Percentiles rank a stretch among this genome's conserved stretches.
Conservation (phyloP, 2,329 filamentous ascomycete genomes). For the Apiospora sp. region DNA sequence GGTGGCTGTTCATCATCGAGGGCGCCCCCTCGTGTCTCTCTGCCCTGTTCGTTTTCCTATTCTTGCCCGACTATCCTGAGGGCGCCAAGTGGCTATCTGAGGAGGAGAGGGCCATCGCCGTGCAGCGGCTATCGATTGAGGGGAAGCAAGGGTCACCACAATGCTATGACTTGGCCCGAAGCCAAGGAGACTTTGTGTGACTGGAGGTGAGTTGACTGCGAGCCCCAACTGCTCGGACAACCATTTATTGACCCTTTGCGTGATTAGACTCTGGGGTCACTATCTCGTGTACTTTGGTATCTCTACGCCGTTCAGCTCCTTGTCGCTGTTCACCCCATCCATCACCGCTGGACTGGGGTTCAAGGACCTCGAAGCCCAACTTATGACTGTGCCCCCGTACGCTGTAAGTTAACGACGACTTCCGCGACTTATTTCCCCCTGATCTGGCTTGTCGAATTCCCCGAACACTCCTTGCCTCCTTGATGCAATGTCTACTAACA, state of each 20-base stretch:
- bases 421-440: too few relatives aligned
- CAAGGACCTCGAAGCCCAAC: constrained; percentile 58
- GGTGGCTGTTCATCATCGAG: constrained; percentile 68
- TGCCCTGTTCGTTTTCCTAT: constrained; percentile 62
- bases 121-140: constrained; percentile 50
- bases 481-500: not conserved
- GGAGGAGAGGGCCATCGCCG: constrained; percentile 63
- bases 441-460: too few relatives aligned
- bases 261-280: constrained; percentile 65
- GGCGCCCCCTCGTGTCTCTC: constrained; percentile 54
- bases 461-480: too few relatives aligned
- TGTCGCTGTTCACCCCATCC: constrained; percentile 60
- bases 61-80: constrained; percentile 71
- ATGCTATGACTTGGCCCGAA: constrained; percentile 69
- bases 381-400: constrained; percentile 73
- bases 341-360: constrained; percentile 54
- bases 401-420: constrained; percentile 38
- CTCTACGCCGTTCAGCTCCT: constrained; percentile 40
- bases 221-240: not conserved
- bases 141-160: constrained; percentile 64
- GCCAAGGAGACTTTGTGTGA: constrained; percentile 73
- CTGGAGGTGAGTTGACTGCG: constrained; percentile 46
- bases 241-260: not conserved
- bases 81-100: constrained; percentile 66
- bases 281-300: constrained; percentile 58